Conservation (phyloP, 2,329 filamentous ascomycete species). For the Colletotrichum orbiculare region DNA sequence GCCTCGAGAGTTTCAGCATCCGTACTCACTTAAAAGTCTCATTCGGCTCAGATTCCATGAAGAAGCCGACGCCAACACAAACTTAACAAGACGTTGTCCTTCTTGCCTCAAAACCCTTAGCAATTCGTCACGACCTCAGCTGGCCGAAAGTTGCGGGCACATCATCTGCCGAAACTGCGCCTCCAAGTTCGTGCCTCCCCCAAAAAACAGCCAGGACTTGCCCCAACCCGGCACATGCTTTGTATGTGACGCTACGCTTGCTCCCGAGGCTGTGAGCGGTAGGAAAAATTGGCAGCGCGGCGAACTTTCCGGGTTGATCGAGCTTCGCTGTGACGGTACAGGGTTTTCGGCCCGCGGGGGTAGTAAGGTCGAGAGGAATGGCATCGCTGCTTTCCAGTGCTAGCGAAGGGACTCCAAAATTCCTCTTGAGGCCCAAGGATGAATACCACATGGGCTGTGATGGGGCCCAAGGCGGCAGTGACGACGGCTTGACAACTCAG, state of each 20-base stretch:
- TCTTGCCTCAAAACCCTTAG: conserved; percentile 85
- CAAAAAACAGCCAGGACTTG: conserved; percentile 49
- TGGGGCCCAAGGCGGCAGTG: no score
- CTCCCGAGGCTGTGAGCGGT: conserved; percentile 57
- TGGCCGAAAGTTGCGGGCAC: conserved; percentile 91
- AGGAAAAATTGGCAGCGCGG: conserved; percentile 55
- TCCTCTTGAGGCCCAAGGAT: no score
- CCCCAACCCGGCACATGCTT: conserved; percentile 75
- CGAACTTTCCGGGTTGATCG: conserved; percentile 79
- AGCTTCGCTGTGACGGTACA: conserved; percentile 87
- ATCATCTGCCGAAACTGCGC: conserved; percentile 89
- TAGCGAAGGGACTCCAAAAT: conserved; percentile 47
- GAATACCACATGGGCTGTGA: no score
- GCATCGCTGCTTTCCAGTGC: conserved; percentile 82
- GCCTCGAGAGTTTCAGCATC: conserved; percentile 72
- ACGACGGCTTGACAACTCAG: no score
- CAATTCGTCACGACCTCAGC: conserved; percentile 84
- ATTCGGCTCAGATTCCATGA: conserved; percentile 82
- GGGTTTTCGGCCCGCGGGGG: conserved; percentile 91
- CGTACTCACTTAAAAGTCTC: conserved; percentile 81
- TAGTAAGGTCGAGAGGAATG: conserved; percentile 82
- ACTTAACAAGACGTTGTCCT: conserved; percentile 71
- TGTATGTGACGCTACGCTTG: conserved; percentile 86
- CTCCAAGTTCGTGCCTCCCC: conserved; percentile 80
- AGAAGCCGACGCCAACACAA: conserved; percentile 64